Evolutionary conservation across 176 grass and related monocot species (phyloP), one percentile per base, ranked within the genome.

Genomic region (Leersia perrieri): DNA sequence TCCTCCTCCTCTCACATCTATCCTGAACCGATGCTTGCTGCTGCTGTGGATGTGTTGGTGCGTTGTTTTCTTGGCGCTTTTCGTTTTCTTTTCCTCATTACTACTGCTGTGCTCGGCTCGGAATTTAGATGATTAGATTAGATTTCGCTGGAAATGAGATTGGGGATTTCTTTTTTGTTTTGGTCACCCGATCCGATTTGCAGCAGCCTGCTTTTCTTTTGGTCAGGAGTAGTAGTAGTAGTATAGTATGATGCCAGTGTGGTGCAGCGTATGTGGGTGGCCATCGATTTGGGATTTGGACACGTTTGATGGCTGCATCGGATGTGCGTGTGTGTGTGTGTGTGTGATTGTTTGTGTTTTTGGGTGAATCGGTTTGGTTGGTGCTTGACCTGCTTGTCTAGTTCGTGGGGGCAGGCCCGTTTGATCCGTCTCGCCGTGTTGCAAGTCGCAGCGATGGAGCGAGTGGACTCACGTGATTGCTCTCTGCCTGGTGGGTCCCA

Each of bases 61-160:
- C 71, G 77, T 81, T 89, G 77, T 81, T 89, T 85, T 85, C 87
- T 72, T 70, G 77, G 82, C 63, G 77, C 82, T 76, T 85, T 89
- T 89, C 77, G 87, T 81, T 89, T 89, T 82, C 83, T 66, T 85
- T 89, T 70, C 79, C 66, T 89, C 77, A 82, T 66, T 83, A 89
- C 81, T 72, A 82, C 82, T 89, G 64, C 87, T 69, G 83, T 69
- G 83, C 76, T 73, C 32, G 64, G 51, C 49, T 53, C 16, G 61
- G 71, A 29, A 68, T 11, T 80, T 85, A 63, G 40, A 82, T 72
- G 79, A 57, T 9, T 31, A 26, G 78, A 64, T 81, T 87, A 27
- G 83, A 65, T 81, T 82, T 89, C 36, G 75, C 69, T 72, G 72
- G 55, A 75, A 82, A 73, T 47, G 27, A 82, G 82, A 80, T 70